Conservation (phyloP, 140 eudicot genomes). For the Stevia rebaudiana region DNA sequence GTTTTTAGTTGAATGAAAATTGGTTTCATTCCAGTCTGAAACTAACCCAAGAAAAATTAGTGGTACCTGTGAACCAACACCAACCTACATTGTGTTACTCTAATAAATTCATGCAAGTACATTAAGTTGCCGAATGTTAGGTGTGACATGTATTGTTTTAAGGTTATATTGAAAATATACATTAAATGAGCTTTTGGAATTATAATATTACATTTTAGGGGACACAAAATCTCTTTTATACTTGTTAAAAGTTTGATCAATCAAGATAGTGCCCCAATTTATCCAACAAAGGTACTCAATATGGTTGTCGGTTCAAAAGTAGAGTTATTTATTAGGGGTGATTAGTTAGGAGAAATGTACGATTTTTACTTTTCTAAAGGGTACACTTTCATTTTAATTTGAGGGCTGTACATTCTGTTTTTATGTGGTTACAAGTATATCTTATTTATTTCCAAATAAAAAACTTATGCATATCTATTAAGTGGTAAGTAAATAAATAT, state of each 20-base stretch:
- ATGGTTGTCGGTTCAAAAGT: conserved; percentile 25
- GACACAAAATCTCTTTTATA: conserved; percentile 5
- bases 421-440: too few relatives aligned
- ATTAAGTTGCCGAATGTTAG: not conserved
- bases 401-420: not conserved
- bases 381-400: not conserved
- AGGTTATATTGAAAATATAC: not conserved
- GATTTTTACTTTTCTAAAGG: not conserved
- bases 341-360: conserved; percentile 28
- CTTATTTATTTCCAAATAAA: too few relatives aligned
- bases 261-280: not conserved
- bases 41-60: too few relatives aligned
- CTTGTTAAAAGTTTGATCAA: conserved; percentile 11
- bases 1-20: not conserved
- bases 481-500: too few relatives aligned
- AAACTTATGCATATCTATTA: too few relatives aligned
- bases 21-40: not conserved
- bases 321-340: conserved; percentile 19
- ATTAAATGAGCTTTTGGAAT: not conserved
- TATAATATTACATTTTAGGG: conserved; percentile 1
- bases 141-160: not conserved
- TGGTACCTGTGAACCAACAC: too few relatives aligned
- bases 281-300: conserved; percentile 22
- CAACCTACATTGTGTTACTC: too few relatives aligned
- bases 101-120: too few relatives aligned